Conservation (phyloP, 495 filamentous ascomycete genomes). For the Penicillium parvum region DNA sequence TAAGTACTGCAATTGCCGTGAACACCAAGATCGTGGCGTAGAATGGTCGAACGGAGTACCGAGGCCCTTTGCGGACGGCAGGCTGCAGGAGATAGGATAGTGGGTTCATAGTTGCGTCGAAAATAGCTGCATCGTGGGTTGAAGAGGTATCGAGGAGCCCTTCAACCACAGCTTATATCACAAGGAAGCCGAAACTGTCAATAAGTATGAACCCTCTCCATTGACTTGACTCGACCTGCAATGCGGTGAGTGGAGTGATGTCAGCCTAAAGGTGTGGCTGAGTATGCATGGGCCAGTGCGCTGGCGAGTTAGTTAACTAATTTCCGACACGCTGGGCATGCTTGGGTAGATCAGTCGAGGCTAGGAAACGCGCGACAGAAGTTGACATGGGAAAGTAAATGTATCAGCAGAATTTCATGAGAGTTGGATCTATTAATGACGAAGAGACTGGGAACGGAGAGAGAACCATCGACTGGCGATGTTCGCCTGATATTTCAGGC, state of each 20-base stretch:
- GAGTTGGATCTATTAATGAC: background rate
- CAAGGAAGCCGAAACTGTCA: slow-evolving; percentile 1
- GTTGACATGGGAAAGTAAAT: too few relatives aligned
- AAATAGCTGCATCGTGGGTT: slow-evolving; percentile 28
- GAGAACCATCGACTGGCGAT: too few relatives aligned
- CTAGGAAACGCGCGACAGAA: background rate
- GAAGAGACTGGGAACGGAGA: too few relatives aligned
- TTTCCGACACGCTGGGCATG: slow-evolving; percentile 1
- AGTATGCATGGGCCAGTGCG: slow-evolving; percentile 23
- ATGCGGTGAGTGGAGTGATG: slow-evolving; percentile 27
- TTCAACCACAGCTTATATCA: background rate
- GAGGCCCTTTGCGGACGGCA: slow-evolving; percentile 23
- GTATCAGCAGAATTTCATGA: background rate
- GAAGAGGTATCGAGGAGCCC: slow-evolving; percentile 1
- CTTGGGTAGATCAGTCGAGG: background rate
- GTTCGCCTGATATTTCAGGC: slow-evolving; percentile 8
- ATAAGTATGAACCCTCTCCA: slow-evolving; percentile 1
- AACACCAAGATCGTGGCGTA: slow-evolving; percentile 33
- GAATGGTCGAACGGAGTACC: slow-evolving; percentile 37
- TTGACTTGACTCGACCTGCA: slow-evolving; percentile 3
- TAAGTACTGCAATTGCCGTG: slow-evolving; percentile 23
- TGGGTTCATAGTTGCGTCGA: slow-evolving; percentile 22
- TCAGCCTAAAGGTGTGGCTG: slow-evolving; percentile 20
- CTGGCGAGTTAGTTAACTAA: too few relatives aligned
- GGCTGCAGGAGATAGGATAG: slow-evolving; percentile 23